These are phyloP conservation scores for Colletotrichum gigasporum DNA, from an alignment of 2,329 filamentous ascomycete species.

Conservation along the genomic window DNA sequence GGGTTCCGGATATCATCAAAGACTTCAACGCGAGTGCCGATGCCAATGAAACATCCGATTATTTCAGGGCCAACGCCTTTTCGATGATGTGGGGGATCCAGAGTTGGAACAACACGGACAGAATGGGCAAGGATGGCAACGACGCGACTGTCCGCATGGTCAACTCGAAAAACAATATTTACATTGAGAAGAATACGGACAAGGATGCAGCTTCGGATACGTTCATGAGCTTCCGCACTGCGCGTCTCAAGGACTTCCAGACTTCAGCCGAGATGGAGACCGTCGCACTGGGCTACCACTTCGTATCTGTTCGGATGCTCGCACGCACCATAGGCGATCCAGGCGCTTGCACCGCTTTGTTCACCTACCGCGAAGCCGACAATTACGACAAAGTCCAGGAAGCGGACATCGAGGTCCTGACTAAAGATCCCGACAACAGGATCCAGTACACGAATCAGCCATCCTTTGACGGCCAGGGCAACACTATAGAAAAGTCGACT, in stretches of 20 bases:
- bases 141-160: conserved; percentile 46
- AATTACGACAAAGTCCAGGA: conserved; percentile 55
- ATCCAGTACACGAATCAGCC: conserved; percentile 71
- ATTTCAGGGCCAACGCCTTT: conserved; percentile 48
- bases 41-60: conserved; percentile 47
- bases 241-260: conserved; percentile 54
- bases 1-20: conserved; percentile 43
- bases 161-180: conserved; percentile 55
- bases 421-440: conserved; percentile 51
- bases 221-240: conserved; percentile 58
- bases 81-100: conserved; percentile 48
- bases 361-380: conserved; percentile 56
- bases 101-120: conserved; percentile 49
- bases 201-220: conserved; percentile 47
- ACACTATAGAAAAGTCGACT: conserved; percentile 57
- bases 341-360: conserved; percentile 62
- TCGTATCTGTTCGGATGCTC: conserved; percentile 58
- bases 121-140: conserved; percentile 31
- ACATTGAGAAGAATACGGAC: conserved; percentile 53
- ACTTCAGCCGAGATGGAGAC: conserved; percentile 59
- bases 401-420: conserved; percentile 63
- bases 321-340: conserved; percentile 57
- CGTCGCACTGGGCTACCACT: conserved; percentile 44
- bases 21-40: conserved; percentile 39
- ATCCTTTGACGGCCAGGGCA: conserved; percentile 53